Percentiles rank a stretch among this genome's conserved stretches.
phyloP scores from a whole-genome alignment of 2,329 filamentous ascomycete genomes.

The Mycosphaerella sp. region DNA sequence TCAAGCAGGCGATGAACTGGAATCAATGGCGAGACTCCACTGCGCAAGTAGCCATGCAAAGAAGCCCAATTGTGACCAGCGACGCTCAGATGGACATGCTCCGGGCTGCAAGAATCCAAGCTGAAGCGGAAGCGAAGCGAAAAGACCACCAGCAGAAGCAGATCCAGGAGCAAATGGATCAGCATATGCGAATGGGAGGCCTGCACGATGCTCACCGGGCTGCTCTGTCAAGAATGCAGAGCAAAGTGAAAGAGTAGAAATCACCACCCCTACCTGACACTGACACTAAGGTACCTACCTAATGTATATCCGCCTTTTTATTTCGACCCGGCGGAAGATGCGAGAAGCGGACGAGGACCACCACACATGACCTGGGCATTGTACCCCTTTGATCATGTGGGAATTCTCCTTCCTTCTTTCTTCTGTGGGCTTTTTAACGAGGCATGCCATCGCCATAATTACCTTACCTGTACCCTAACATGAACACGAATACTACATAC shows the following conservation, averaged over 20 bases:
- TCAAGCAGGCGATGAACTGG: constrained; percentile 39
- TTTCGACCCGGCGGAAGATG: no score
- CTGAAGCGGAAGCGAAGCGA: constrained; percentile 51
- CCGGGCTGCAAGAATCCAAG: constrained; percentile 55
- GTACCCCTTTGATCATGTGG: no score
- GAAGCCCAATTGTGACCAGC: constrained; percentile 19
- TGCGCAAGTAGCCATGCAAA: constrained; percentile 39
- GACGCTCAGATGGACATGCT: constrained; percentile 45
- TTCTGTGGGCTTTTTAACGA: no score
- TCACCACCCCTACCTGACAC: not conserved
- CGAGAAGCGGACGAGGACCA: no score
- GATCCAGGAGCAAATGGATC: constrained; percentile 60
- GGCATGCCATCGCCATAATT: no score
- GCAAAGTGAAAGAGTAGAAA: constrained; percentile 30
- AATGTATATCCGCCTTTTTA: no score
- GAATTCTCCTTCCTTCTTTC: no score
- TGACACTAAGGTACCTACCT: no score
- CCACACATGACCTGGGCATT: no score
- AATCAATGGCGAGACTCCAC: constrained; percentile 54
- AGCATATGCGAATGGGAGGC: constrained; percentile 68
- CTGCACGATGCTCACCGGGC: constrained; percentile 72
- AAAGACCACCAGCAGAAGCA: constrained; percentile 54
- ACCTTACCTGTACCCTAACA: no score
- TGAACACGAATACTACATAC: no score
- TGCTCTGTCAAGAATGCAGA: constrained; percentile 74